phyloP scores from a whole-genome alignment of 2,329 filamentous ascomycete species.

The Apiospora koreana region DNA sequence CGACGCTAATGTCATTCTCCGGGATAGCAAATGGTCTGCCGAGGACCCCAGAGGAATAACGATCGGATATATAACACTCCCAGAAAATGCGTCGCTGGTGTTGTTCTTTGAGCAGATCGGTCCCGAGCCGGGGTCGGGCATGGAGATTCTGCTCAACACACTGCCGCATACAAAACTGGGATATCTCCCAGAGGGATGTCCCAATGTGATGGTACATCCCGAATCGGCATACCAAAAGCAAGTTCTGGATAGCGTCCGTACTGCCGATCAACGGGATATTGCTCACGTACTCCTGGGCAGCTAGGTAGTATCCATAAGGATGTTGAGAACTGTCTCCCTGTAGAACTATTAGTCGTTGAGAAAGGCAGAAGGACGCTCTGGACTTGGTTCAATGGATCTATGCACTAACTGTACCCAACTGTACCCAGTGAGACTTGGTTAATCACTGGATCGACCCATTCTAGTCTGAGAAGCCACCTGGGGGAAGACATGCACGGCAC shows the following conservation, averaged over 20 bases:
- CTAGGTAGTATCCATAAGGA: constrained; percentile 41
- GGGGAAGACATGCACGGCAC: background rate
- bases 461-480: background rate
- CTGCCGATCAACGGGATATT: constrained; percentile 32
- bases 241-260: constrained; percentile 38
- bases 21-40: constrained; percentile 42
- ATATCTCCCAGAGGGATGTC: constrained; percentile 42
- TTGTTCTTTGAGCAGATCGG: constrained; percentile 34
- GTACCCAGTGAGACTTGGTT: constrained; percentile 20
- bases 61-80: constrained; percentile 46
- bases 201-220: constrained; percentile 45
- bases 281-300: constrained; percentile 35
- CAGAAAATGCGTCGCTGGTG: constrained; percentile 43
- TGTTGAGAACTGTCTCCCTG: constrained; percentile 25
- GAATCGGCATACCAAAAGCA: constrained; percentile 41
- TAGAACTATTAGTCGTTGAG: background rate
- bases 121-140: constrained; percentile 12
- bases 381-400: background rate
- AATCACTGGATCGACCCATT: background rate
- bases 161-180: constrained; percentile 39
- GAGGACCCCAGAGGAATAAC: constrained; percentile 43
- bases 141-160: constrained; percentile 42
- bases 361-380: background rate
- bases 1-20: constrained; percentile 39
- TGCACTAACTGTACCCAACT: constrained; percentile 20